These are phyloP conservation scores for Solanum dulcamara DNA, from an alignment of 257 asterid species.

Conservation along the genomic window DNA sequence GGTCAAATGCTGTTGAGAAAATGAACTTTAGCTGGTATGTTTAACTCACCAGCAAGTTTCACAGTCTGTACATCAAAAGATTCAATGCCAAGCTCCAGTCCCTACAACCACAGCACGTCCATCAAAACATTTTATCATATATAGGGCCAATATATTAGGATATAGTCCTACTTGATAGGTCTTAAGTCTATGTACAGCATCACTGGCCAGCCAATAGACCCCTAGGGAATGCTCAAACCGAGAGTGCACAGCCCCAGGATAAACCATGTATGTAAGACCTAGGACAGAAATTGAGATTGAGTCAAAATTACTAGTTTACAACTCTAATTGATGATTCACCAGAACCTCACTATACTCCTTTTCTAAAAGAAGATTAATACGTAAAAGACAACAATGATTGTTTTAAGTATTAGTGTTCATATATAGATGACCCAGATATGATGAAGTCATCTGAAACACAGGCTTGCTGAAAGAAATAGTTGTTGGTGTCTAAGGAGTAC, in stretches of 20 bases:
- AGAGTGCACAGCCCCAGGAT: slow-evolving; percentile 96
- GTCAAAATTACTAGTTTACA: background rate
- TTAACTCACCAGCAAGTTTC: slow-evolving; percentile 61
- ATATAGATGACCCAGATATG: background rate
- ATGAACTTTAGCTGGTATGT: background rate
- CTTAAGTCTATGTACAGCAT: slow-evolving; percentile 55
- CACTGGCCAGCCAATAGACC: slow-evolving; percentile 82
- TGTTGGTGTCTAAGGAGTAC: background rate
- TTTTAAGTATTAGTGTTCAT: background rate
- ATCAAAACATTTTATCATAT: slow-evolving; percentile 7
- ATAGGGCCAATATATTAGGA: slow-evolving; percentile 3
- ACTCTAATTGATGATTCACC: background rate
- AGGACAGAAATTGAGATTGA: slow-evolving; percentile 3
- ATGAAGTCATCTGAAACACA: background rate
- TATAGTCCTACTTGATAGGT: slow-evolving; percentile 50
- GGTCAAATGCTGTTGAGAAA: background rate
- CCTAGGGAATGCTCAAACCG: slow-evolving; percentile 96
- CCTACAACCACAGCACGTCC: slow-evolving; percentile 37
- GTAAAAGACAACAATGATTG: background rate
- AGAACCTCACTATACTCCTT: background rate
- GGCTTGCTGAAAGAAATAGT: background rate
- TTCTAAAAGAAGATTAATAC: background rate
- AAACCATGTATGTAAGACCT: slow-evolving; percentile 72
- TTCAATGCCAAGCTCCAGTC: slow-evolving; percentile 72
- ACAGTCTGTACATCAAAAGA: slow-evolving; percentile 58